Percentiles rank a stretch among this genome's conserved stretches.
Evolutionary conservation across 2,329 filamentous ascomycete genomes (phyloP).

Genomic region (Metarhizium anisopliae): DNA sequence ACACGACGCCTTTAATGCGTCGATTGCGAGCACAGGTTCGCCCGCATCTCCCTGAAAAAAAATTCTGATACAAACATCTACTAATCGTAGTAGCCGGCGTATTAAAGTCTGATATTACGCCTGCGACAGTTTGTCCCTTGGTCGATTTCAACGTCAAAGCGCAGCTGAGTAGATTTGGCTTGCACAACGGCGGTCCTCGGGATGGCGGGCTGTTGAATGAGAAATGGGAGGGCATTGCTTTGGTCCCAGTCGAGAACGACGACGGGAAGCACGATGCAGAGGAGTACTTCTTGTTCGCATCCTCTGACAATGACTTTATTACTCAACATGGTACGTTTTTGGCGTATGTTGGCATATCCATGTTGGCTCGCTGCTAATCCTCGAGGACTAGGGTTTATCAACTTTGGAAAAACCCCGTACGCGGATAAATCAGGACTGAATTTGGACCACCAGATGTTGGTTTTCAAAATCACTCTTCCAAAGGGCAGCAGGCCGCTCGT

Average conservation of each 20-base stretch:
- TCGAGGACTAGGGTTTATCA: conserved; percentile 34
- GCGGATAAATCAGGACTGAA: conserved; percentile 47
- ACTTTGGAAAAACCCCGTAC: conserved; percentile 47
- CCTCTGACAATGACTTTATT: conserved; percentile 69
- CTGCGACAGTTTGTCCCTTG: conserved; percentile 56
- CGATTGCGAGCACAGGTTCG: conserved; percentile 14
- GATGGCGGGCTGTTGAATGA: conserved; percentile 56
- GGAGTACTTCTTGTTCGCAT: conserved; percentile 58
- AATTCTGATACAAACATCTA: neutral
- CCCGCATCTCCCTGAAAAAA: neutral
- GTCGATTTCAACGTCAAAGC: conserved; percentile 59
- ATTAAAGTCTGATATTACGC: conserved; percentile 43
- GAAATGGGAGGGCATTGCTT: conserved; percentile 65
- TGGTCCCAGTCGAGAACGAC: conserved; percentile 45
- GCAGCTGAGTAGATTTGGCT: conserved; percentile 54
- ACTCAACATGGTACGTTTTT: conserved; percentile 50
- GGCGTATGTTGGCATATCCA: neutral
- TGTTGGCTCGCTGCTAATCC: neutral
- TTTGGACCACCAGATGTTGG: conserved; percentile 53
- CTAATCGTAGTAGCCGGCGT: conserved; percentile 31
- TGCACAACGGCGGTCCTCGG: conserved; percentile 59
- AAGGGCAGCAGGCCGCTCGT: conserved; percentile 15
- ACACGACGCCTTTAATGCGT: conserved; percentile 24
- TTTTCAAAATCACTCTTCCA: conserved; percentile 46
- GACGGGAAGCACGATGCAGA: conserved; percentile 27